These are phyloP conservation scores for Metrosideros polymorpha DNA, from an alignment of 441 rosid genomes.

Conservation along the genomic window DNA sequence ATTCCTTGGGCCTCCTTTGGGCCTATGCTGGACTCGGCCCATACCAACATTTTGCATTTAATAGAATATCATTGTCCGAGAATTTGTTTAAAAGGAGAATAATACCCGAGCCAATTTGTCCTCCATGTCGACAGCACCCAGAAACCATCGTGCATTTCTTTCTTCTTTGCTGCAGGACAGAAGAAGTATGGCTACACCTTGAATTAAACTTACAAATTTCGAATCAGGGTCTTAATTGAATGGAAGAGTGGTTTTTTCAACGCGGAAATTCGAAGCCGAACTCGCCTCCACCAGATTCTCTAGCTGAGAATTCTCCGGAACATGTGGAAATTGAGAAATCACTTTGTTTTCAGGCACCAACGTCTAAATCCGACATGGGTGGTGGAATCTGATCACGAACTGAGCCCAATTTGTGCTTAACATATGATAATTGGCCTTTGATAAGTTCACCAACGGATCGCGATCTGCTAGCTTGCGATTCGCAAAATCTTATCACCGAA, in stretches of 20 bases:
- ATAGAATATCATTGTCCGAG: neutral
- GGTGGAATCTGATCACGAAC: neutral
- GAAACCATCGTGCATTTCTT: neutral
- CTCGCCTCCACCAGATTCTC: neutral
- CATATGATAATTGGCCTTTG: too few species aligned
- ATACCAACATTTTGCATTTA: neutral
- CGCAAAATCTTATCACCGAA: neutral
- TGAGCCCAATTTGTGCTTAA: too few species aligned
- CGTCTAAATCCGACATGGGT: neutral
- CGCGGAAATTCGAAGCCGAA: neutral
- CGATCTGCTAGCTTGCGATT: neutral
- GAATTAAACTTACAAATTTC: too few species aligned
- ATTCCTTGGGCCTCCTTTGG: neutral
- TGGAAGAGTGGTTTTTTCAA: neutral
- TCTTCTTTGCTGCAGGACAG: neutral
- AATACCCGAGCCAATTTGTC: too few species aligned
- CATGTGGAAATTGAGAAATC: neutral
- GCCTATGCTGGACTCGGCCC: neutral
- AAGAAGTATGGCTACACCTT: neutral
- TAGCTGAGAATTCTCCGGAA: neutral
- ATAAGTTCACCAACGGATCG: neutral
- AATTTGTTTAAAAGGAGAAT: too few species aligned
- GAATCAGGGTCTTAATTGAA: neutral
- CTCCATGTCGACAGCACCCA: neutral
- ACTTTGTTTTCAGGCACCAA: neutral